These are phyloP conservation scores for Talaromyces funiculosus DNA, from an alignment of 2,329 filamentous ascomycete genomes.

Conservation along the genomic window DNA sequence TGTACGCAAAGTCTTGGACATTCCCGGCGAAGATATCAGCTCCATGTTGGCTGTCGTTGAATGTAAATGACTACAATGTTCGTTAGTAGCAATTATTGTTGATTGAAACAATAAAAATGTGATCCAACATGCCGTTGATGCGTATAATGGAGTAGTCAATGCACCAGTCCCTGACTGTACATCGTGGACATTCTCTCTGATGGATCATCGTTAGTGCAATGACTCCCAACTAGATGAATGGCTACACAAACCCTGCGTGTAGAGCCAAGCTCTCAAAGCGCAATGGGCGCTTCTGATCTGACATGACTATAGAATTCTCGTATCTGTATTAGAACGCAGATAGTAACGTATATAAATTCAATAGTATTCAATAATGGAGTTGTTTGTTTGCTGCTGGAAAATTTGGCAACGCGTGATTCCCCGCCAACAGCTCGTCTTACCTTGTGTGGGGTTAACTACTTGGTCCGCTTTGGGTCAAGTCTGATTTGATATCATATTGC, in stretches of 20 bases:
- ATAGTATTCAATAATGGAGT: not conserved
- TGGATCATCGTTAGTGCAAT: not conserved
- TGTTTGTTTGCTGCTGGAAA: not conserved
- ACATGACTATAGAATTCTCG: not conserved
- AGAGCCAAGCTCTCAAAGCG: constrained; percentile 12
- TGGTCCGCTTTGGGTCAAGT: not conserved
- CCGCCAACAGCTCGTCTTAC: not conserved
- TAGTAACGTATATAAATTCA: too few relatives aligned
- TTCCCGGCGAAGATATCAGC: constrained; percentile 82
- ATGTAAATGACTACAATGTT: constrained; percentile 31
- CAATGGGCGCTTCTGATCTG: not conserved
- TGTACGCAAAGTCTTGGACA: constrained; percentile 43
- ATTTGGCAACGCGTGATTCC: not conserved
- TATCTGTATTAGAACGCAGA: not conserved
- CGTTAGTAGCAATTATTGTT: not conserved
- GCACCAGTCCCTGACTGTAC: constrained; percentile 9
- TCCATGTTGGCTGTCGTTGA: constrained; percentile 83
- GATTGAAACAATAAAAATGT: not conserved
- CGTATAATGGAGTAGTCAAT: constrained; percentile 12
- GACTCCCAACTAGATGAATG: too few relatives aligned
- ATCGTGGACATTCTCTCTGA: constrained; percentile 9
- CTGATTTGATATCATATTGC: not conserved
- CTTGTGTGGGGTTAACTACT: not conserved
- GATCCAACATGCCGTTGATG: constrained; percentile 3
- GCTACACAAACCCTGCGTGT: constrained; percentile 3